Evolutionary conservation across 1,284 basidiomycete genomes (phyloP).

Genomic region (Ceratobasidium sp.): DNA sequence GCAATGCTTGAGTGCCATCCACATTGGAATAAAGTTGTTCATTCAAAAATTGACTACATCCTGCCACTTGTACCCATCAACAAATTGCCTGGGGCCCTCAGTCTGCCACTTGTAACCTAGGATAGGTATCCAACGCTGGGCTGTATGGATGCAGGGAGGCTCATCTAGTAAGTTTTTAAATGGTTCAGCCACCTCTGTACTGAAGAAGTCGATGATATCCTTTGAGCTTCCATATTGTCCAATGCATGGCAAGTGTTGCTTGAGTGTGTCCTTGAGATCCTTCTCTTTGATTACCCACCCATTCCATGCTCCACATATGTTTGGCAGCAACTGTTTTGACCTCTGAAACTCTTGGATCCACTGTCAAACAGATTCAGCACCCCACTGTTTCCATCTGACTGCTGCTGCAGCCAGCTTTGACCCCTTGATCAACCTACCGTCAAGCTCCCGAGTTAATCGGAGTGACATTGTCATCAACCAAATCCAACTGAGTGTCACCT

Average conservation of each 20-base stretch:
- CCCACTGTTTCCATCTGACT: too few relatives aligned
- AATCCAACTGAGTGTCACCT: background rate
- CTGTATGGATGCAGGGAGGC: constrained; percentile 2
- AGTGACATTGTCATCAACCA: background rate
- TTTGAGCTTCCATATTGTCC: constrained; percentile 7
- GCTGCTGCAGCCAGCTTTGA: too few relatives aligned
- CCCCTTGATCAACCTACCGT: too few relatives aligned
- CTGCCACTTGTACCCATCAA: constrained; percentile 12
- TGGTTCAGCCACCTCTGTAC: background rate
- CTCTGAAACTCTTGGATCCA: constrained; percentile 10
- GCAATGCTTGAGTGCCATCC: constrained; percentile 44
- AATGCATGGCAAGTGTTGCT: background rate
- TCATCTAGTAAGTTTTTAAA: background rate
- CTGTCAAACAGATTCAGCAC: background rate
- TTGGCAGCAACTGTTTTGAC: background rate
- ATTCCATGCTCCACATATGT: constrained; percentile 9
- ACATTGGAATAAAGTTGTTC: constrained; percentile 33
- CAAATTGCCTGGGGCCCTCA: background rate
- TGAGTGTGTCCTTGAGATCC: background rate
- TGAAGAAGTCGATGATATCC: constrained; percentile 4
- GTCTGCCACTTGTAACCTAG: constrained; percentile 12
- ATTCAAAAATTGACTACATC: constrained; percentile 47
- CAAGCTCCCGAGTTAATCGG: too few relatives aligned
- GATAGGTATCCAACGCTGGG: constrained; percentile 14
- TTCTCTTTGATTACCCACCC: constrained; percentile 11